These are phyloP conservation scores for Fusarium aywerte DNA, from an alignment of 2,329 filamentous ascomycete genomes.

Conservation along the genomic window DNA sequence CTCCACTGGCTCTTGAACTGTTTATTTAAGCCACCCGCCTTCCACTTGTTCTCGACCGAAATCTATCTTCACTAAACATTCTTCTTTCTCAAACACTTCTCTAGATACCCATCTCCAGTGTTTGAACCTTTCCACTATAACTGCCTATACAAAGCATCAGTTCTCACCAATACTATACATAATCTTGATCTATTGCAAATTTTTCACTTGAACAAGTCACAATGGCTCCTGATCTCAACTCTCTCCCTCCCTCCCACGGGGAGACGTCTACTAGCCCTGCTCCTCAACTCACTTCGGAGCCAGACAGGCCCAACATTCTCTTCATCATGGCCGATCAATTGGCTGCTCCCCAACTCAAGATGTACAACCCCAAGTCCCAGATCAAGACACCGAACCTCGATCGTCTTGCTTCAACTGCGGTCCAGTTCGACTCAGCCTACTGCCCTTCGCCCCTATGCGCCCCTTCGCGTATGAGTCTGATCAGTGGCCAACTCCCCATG, in stretches of 20 bases:
- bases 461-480: conserved; percentile 93
- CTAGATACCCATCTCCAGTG: conserved; percentile 1
- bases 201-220: conserved; percentile 13
- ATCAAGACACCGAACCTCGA: conserved; percentile 95
- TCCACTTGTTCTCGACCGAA: neutral
- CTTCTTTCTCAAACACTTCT: conserved; percentile 1
- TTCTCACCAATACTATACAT: neutral
- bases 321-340: conserved; percentile 99
- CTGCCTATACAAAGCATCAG: neutral
- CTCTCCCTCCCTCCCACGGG: conserved; percentile 67
- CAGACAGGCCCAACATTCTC: conserved; percentile 56
- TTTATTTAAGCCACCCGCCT: conserved; percentile 25
- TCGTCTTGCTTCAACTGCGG: conserved; percentile 79
- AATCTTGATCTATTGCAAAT: neutral
- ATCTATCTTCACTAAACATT: neutral
- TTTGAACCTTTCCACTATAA: neutral
- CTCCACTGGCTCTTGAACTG: neutral
- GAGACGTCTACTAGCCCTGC: conserved; percentile 32
- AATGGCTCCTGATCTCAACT: conserved; percentile 82
- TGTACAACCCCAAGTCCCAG: conserved; percentile 87
- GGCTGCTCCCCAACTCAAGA: conserved; percentile 88
- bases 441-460: conserved; percentile 94
- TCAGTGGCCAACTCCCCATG: conserved; percentile 89
- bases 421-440: conserved; percentile 94
- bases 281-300: conserved; percentile 34